Percentiles rank a stretch among this genome's conserved stretches.
Evolutionary conservation across 2,329 filamentous ascomycete genomes (phyloP).

Genomic region (Blumeriella jaapii): DNA sequence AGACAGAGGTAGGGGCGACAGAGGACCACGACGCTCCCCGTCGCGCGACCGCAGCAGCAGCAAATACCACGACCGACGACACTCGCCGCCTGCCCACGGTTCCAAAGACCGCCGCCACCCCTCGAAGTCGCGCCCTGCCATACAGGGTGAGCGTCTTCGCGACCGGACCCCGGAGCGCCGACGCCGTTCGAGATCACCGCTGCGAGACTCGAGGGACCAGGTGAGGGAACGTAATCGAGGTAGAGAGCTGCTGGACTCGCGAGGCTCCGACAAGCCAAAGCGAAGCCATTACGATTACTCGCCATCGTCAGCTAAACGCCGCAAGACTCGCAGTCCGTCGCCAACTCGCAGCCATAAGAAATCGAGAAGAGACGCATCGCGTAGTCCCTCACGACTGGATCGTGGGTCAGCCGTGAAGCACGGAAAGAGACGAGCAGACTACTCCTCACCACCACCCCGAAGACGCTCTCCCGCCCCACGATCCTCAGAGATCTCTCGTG

Average conservation of each 20-base stretch:
- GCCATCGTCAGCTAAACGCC: conserved; percentile 26
- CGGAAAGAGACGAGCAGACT: conserved; percentile 21
- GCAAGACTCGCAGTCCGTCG: conserved; percentile 27
- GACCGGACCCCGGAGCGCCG: conserved; percentile 25
- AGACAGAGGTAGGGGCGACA: conserved; percentile 32
- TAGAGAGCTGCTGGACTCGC: conserved; percentile 27
- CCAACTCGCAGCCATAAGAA: conserved; percentile 25
- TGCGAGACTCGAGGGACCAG: conserved; percentile 24
- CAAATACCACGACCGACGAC: conserved; percentile 28
- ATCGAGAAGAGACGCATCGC: conserved; percentile 22
- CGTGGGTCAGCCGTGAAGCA: conserved; percentile 15
- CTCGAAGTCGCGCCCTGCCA: no score
- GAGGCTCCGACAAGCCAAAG: conserved; percentile 26
- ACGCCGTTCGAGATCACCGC: conserved; percentile 22
- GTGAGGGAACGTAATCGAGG: conserved; percentile 27
- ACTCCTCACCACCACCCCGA: conserved; percentile 22
- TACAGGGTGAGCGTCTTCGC: conserved; percentile 19
- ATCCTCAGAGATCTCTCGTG: conserved; percentile 12
- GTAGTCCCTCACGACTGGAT: conserved; percentile 23
- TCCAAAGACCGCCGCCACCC: conserved; percentile 25
- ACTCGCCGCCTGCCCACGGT: conserved; percentile 21
- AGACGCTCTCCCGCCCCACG: conserved; percentile 21
- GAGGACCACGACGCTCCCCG: conserved; percentile 30
- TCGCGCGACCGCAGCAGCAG: conserved; percentile 27
- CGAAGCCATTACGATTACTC: conserved; percentile 22